Percentiles rank a stretch among this genome's conserved stretches.
phyloP scores from a whole-genome alignment of 305 asterid genomes.

The Fraxinus sp. region DNA sequence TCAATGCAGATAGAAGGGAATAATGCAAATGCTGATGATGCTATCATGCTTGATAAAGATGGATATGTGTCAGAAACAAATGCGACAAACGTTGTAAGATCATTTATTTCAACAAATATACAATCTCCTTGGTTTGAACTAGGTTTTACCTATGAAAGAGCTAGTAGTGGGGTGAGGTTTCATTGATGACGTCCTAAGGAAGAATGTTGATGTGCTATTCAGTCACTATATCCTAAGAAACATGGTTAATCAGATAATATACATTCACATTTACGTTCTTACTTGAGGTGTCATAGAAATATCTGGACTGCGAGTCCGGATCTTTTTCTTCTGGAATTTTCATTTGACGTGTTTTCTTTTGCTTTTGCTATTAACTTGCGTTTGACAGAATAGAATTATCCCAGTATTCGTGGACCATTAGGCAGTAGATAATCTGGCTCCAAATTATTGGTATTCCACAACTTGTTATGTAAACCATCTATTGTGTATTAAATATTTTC shows the following conservation, averaged over 20 bases:
- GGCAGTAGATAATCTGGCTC: background rate
- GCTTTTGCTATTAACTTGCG: background rate
- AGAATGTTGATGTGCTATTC: background rate
- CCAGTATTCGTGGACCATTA: background rate
- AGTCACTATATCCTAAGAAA: background rate
- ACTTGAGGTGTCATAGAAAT: background rate
- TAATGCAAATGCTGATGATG: constrained; percentile 81
- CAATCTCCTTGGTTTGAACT: background rate
- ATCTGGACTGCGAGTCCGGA: background rate
- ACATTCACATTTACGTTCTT: background rate
- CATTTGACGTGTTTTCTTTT: background rate
- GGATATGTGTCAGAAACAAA: constrained; percentile 94
- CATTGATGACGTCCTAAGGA: background rate
- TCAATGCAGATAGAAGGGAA: constrained; percentile 88
- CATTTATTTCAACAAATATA: constrained; percentile 17
- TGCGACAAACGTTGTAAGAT: constrained; percentile 82
- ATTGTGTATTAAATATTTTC: constrained; percentile 7
- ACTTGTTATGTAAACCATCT: background rate
- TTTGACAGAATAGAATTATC: background rate
- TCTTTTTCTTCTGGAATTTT: background rate
- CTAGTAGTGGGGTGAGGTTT: background rate
- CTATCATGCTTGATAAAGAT: constrained; percentile 92
- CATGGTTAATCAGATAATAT: background rate
- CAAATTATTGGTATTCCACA: background rate
- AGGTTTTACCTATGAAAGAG: constrained; percentile 5